phyloP scores from a whole-genome alignment of 352 stramenopile species.

The Globisporangium yorkense region DNA sequence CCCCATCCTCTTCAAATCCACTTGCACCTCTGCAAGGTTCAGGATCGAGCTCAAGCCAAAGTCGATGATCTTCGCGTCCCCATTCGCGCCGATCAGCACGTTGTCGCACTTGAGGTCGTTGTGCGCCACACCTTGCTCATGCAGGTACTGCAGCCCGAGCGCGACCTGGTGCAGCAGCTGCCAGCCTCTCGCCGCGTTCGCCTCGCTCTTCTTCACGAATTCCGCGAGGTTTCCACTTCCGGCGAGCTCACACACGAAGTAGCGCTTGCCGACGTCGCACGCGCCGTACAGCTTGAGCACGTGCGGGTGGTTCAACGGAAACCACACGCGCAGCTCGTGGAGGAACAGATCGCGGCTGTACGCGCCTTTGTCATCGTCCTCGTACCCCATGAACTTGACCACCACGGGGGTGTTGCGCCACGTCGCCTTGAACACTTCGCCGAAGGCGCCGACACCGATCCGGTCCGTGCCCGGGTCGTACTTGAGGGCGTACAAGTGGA shows the following conservation, averaged over 20 bases:
- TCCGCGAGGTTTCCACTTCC: too few species aligned
- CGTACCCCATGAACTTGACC: too few species aligned
- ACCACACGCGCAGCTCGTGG: slow-evolving; percentile 9
- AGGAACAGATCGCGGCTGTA: too few species aligned
- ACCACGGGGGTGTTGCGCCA: too few species aligned
- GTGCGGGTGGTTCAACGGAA: slow-evolving; percentile 5
- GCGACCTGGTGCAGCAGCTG: background rate
- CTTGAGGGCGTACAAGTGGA: background rate
- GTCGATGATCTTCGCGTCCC: background rate
- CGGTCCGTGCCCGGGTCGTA: too few species aligned
- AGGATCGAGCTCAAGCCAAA: background rate
- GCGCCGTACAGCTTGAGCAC: slow-evolving; percentile 24
- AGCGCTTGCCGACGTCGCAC: too few species aligned
- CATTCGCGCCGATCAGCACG: background rate
- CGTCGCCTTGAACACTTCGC: too few species aligned
- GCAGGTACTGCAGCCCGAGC: background rate
- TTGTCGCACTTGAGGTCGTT: slow-evolving; percentile 3
- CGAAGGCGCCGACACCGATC: too few species aligned
- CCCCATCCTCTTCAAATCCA: too few species aligned
- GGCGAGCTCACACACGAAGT: too few species aligned
- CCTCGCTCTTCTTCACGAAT: background rate
- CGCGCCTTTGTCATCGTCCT: too few species aligned
- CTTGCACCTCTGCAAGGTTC: too few species aligned
- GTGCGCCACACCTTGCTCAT: background rate
- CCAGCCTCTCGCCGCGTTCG: background rate